Conservation (phyloP, 1,139 yeast species). For the Debaryomyces coudertii region DNA sequence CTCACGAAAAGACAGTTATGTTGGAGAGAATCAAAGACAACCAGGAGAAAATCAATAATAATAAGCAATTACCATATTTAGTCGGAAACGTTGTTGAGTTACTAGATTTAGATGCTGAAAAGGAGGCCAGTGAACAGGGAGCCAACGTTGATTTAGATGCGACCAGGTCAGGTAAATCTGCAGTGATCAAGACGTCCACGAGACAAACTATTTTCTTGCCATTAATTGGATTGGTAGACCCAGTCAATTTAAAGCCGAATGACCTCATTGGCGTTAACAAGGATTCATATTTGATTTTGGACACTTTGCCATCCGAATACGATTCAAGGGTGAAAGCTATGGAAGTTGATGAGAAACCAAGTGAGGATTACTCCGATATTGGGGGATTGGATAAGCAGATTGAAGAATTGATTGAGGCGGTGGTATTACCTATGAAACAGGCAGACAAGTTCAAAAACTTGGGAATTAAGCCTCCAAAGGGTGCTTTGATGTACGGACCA, state of each 20-base stretch:
- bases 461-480: slow-evolving; percentile 97
- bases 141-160: slow-evolving; percentile 95
- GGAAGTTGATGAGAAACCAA: slow-evolving; percentile 99
- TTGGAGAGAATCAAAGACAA: slow-evolving; percentile 92
- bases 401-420: slow-evolving; percentile 97
- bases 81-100: slow-evolving; percentile 98
- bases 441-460: slow-evolving; percentile 91
- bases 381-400: slow-evolving; percentile 98
- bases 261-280: slow-evolving; percentile 97
- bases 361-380: slow-evolving; percentile 94
- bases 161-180: slow-evolving; percentile 92
- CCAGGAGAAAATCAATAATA: slow-evolving; percentile 93
- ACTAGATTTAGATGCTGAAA: slow-evolving; percentile 84
- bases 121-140: slow-evolving; percentile 87
- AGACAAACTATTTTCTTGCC: slow-evolving; percentile 97
- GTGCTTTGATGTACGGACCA: slow-evolving; percentile 98
- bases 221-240: slow-evolving; percentile 91
- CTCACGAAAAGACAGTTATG: slow-evolving; percentile 93
- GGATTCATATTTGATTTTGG: slow-evolving; percentile 91
- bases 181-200: slow-evolving; percentile 95
- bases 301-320: slow-evolving; percentile 94
- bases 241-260: slow-evolving; percentile 85
- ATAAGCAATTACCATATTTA: slow-evolving; percentile 91
- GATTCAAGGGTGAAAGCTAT: slow-evolving; percentile 97
- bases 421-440: slow-evolving; percentile 97